Evolutionary conservation across 148 eudicot species (phyloP), one percentile per base, ranked within the genome.

Genomic region (Rhododendron ovatum): DNA sequence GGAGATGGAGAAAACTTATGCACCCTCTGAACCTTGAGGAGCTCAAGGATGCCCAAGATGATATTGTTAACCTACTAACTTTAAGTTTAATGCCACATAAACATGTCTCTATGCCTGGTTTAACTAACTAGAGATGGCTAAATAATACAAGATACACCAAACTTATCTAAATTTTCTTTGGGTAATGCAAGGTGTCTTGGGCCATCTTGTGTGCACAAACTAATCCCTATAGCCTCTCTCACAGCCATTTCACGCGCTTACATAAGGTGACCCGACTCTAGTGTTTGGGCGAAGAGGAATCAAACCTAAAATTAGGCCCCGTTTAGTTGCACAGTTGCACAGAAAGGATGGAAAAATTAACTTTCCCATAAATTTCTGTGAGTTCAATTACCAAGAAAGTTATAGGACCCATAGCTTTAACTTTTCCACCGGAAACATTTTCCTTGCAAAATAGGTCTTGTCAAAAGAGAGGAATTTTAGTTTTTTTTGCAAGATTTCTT

Each of bases 41-140:
- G 91, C 91, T 93, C 98, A 33, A 94, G 93, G 86, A 94, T 94
- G 15, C 98, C 98, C 81, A 94, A 90, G 59, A 96, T 98, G 84
- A 93, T 93, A 81, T 96, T 95, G 84, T 96, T 96, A 8, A 94
- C 98, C 88, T 94, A 94, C 18, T 10, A 48, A 48, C 51, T 48
- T 51, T 51, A 14, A 51, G 57, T 51, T 51, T 51, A 51, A 51
- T 51, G 51, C 51, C 51, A 48, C 51, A 48, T 48, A 48, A 48
- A 48, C 51, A 48, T 48, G 51, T 48, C 51, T 48, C 51, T 11
- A 10, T 48, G 51, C 51, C 3, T 48, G 51, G 51, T 48, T 15
- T 15, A 17, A 14, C 24, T 55, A 59, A 18, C 65, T 59, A 59
- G 7, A 59, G 65, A 59, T 59, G 65, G 65, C 65, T 59, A 59